These are phyloP conservation scores for Castanospermum australe DNA, from an alignment of 306 rosid species.

Conservation along the genomic window DNA sequence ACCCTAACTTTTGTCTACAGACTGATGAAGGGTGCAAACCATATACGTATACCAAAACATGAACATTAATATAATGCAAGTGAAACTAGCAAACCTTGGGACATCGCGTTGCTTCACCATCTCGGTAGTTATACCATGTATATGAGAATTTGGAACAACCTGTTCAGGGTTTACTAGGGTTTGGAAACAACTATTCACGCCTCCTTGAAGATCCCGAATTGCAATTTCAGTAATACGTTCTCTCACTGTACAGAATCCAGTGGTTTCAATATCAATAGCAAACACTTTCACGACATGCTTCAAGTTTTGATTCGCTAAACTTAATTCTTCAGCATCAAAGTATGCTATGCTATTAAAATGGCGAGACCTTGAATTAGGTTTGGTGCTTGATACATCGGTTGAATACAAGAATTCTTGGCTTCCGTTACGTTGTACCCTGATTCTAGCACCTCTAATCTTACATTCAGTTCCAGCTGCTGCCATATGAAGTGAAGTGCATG, in stretches of 20 bases:
- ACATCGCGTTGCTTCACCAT: conserved; percentile 1
- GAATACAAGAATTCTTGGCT: background rate
- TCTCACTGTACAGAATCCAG: background rate
- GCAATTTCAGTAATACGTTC: background rate
- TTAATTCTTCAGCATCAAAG: background rate
- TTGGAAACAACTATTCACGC: background rate
- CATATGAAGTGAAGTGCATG: background rate
- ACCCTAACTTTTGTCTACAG: too few species aligned
- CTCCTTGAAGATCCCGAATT: conserved; percentile 16
- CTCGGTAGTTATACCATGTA: background rate
- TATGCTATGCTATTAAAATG: background rate
- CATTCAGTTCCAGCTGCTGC: background rate
- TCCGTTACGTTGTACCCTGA: background rate
- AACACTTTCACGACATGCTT: background rate
- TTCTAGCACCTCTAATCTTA: background rate
- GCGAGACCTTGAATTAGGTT: background rate
- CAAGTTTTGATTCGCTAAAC: background rate
- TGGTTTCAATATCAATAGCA: conserved; percentile 1
- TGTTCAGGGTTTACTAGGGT: background rate
- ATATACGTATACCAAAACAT: too few species aligned
- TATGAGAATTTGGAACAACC: background rate
- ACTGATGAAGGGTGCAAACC: too few species aligned
- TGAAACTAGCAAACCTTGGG: background rate
- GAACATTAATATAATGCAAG: too few species aligned
- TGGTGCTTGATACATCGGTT: background rate